These are phyloP conservation scores for Pilaira anomala DNA, from an alignment of 192 early-diverging fungal species.

Conservation along the genomic window DNA sequence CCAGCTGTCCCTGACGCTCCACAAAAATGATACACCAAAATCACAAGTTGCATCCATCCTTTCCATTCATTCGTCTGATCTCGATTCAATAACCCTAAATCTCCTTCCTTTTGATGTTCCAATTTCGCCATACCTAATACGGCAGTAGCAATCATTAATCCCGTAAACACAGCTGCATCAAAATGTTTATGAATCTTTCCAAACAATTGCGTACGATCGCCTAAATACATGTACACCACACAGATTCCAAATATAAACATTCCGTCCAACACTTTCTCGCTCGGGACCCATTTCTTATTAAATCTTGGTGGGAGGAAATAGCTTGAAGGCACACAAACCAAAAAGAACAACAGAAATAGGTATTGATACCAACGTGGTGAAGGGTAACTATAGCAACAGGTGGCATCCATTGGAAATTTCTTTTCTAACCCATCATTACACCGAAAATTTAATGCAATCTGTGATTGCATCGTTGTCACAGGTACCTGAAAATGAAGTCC, in stretches of 20 bases:
- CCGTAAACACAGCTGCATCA: slow-evolving; percentile 42
- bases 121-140: slow-evolving; percentile 37
- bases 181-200: slow-evolving; percentile 69
- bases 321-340: slow-evolving; percentile 41
- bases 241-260: slow-evolving; percentile 49
- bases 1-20: slow-evolving; percentile 60
- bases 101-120: slow-evolving; percentile 45
- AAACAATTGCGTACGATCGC: slow-evolving; percentile 70
- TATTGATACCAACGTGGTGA: slow-evolving; percentile 41
- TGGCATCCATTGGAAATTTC: slow-evolving; percentile 45
- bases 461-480: slow-evolving; percentile 48
- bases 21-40: slow-evolving; percentile 70
- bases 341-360: slow-evolving; percentile 36
- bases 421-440: slow-evolving; percentile 55
- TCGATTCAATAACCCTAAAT: slow-evolving; percentile 64
- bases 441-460: slow-evolving; percentile 58
- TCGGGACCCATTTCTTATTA: slow-evolving; percentile 32
- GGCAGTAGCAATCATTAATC: slow-evolving; percentile 41
- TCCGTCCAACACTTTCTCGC: slow-evolving; percentile 40
- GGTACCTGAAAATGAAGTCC: slow-evolving; percentile 63
- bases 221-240: slow-evolving; percentile 61
- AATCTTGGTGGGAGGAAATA: not conserved
- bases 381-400: slow-evolving; percentile 61
- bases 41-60: slow-evolving; percentile 82
- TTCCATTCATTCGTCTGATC: slow-evolving; percentile 86